Evolutionary conservation across 1,139 yeast genomes (phyloP), one percentile per base, ranked within the genome.

Genomic region (Blastobotrys persicus): DNA sequence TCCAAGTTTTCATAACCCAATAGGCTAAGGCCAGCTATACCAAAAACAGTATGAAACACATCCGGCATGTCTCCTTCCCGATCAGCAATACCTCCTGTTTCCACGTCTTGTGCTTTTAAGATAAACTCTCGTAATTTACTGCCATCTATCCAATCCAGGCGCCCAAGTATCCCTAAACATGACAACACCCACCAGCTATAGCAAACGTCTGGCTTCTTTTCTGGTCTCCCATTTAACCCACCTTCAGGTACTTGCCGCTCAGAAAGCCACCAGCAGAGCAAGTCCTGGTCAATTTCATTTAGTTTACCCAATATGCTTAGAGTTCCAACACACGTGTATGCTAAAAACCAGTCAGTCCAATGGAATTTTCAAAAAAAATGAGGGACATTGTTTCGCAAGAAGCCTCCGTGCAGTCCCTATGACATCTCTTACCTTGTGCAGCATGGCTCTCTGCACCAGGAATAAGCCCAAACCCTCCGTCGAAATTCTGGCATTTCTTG

Each of bases 141-240:
- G 39, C 74, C 74, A 60, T 88, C 84, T 16, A 94, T 85, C 91
- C 96, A 89, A 54, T 85, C 78, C 20, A 81, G 66, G 54, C 77
- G 80, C 0, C 72, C 78, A 20, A 92, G 71, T 47, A 91, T 84
- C 0, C 87, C 78, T 46, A 92, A 70, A 1, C 92, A 78, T 0
- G 96, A 85, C 39, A 91, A 68, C 4, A 89, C 96, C 98, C 98
- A 92, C 98, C 98, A 94, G 62, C 94, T 83, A 65, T 92, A 92
- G 65, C 99, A 92, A 13, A 88, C 96, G 67, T 92, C 99, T 0
- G 98, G 97, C 20, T 91, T 71, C 65, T 92, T 92, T 56, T 94
- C 96, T 0, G 98, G 98, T 45, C 99, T 78, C 0, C 99, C 99
- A 64, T 92, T 92, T 48, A 92, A 74, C 0, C 99, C 99, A 4